A percentile compares a stretch with the other conserved stretches of the same genome.
Evolutionary conservation across 305 asterid species (phyloP).

Genomic region (Fraxinus angustifolia): DNA sequence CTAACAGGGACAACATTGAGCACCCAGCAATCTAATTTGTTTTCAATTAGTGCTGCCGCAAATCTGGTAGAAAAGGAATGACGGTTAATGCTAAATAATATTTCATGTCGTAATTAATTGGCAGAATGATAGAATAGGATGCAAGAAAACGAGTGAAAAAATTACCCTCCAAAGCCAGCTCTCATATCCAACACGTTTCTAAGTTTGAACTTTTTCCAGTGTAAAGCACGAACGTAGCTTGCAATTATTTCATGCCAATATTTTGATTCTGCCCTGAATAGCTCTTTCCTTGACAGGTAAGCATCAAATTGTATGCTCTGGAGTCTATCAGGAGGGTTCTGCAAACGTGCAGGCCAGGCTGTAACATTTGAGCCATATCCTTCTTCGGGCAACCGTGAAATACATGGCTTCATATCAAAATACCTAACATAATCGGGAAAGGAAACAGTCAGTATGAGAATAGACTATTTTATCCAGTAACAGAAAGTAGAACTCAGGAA

Average conservation of each 20-base stretch:
- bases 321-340: slow-evolving; percentile 81
- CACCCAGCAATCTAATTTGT: slow-evolving; percentile 75
- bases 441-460: slow-evolving; percentile 16
- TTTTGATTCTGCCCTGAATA: slow-evolving; percentile 63
- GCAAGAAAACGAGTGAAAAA: slow-evolving; percentile 3
- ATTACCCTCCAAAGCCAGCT: slow-evolving; percentile 94
- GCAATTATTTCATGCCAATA: slow-evolving; percentile 69
- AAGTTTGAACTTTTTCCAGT: slow-evolving; percentile 55
- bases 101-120: not conserved
- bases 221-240: slow-evolving; percentile 54
- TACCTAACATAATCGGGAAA: slow-evolving; percentile 48
- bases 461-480: not conserved
- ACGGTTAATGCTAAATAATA: slow-evolving; percentile 2
- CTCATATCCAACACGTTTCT: slow-evolving; percentile 91
- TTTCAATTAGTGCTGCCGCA: slow-evolving; percentile 76
- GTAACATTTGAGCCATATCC: slow-evolving; percentile 67
- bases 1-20: slow-evolving; percentile 83
- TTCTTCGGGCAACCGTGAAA: slow-evolving; percentile 65
- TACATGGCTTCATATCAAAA: slow-evolving; percentile 70
- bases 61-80: slow-evolving; percentile 47
- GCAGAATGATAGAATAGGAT: not conserved
- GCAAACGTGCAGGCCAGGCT: slow-evolving; percentile 78
- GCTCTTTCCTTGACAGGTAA: slow-evolving; percentile 67
- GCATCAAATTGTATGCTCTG: slow-evolving; percentile 72
- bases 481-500: not conserved